These are phyloP conservation scores for Pyrenophora graminea DNA, from an alignment of 2,329 filamentous ascomycete genomes.

Conservation along the genomic window DNA sequence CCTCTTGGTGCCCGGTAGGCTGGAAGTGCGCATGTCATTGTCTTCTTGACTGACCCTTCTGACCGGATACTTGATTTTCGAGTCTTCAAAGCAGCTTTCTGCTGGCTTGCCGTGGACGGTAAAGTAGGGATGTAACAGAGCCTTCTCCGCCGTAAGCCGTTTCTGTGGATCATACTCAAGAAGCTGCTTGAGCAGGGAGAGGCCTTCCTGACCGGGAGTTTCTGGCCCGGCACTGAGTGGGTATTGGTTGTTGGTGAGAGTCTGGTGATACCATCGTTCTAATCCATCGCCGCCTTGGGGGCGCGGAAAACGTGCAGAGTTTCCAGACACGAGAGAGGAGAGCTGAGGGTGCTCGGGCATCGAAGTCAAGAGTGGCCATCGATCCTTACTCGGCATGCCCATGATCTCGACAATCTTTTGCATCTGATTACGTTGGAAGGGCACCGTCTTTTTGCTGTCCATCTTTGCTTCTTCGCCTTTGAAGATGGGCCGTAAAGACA, in stretches of 20 bases:
- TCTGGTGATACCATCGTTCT: conserved; percentile 67
- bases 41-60: conserved; percentile 91
- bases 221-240: conserved; percentile 43
- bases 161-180: conserved; percentile 93
- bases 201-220: conserved; percentile 66
- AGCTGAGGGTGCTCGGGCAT: conserved; percentile 89
- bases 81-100: conserved; percentile 87
- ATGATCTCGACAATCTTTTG: conserved; percentile 98
- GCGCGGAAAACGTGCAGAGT: conserved; percentile 54
- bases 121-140: conserved; percentile 91
- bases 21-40: conserved; percentile 90
- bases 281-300: conserved; percentile 57
- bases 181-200: conserved; percentile 77
- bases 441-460: conserved; percentile 96
- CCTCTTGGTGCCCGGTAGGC: conserved; percentile 87
- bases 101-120: conserved; percentile 63
- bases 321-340: conserved; percentile 53
- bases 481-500: conserved; percentile 91
- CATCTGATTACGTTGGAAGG: conserved; percentile 98
- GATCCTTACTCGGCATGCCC: conserved; percentile 84
- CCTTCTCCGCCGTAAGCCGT: conserved; percentile 82
- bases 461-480: conserved; percentile 99
- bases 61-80: conserved; percentile 86
- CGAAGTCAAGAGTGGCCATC: conserved; percentile 80
- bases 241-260: conserved; percentile 54